Evolutionary conservation across 306 rosid genomes (phyloP).

Genomic region (Amphicarpaea edgeworthii): DNA sequence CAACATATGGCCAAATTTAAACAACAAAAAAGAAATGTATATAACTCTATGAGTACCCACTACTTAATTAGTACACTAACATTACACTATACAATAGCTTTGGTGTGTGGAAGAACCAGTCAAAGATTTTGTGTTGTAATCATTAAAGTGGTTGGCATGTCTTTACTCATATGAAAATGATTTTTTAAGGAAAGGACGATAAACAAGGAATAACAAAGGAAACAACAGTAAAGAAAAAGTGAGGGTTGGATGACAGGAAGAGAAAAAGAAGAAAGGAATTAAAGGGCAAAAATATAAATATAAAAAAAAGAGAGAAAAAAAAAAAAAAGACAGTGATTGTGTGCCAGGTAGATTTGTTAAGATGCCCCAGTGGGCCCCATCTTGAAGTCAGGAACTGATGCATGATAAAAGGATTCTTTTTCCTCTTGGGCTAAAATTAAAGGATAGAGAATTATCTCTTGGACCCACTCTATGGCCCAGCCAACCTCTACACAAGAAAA

Average conservation of each 20-base stretch:
- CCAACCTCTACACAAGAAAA: too few relatives aligned
- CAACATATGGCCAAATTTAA: too few relatives aligned
- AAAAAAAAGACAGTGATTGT: conserved; percentile 68
- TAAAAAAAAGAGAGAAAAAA: conserved; percentile 72
- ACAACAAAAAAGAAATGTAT: too few relatives aligned
- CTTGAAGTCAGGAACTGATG: conserved; percentile 53
- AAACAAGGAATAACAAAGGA: conserved; percentile 62
- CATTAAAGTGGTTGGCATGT: conserved; percentile 70
- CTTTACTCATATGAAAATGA: conserved; percentile 85
- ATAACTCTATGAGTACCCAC: too few relatives aligned
- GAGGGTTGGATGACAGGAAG: conserved; percentile 56
- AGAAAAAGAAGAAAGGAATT: conserved; percentile 52
- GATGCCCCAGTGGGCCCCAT: conserved; percentile 58
- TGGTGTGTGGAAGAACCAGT: conserved; percentile 55
- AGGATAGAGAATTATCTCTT: conserved; percentile 28
- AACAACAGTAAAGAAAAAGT: conserved; percentile 77
- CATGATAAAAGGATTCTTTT: conserved; percentile 73
- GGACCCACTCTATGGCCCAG: conserved; percentile 47
- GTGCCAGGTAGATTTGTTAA: conserved; percentile 72
- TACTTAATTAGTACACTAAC: background rate
- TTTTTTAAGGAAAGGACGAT: conserved; percentile 83
- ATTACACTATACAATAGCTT: background rate
- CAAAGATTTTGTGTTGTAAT: conserved; percentile 87
- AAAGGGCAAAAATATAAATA: conserved; percentile 51
- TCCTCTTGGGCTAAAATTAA: conserved; percentile 44